Percentiles rank a stretch among this genome's conserved stretches.
Conservation (phyloP, 2,329 filamentous ascomycete genomes). For the Fusarium sp. region DNA sequence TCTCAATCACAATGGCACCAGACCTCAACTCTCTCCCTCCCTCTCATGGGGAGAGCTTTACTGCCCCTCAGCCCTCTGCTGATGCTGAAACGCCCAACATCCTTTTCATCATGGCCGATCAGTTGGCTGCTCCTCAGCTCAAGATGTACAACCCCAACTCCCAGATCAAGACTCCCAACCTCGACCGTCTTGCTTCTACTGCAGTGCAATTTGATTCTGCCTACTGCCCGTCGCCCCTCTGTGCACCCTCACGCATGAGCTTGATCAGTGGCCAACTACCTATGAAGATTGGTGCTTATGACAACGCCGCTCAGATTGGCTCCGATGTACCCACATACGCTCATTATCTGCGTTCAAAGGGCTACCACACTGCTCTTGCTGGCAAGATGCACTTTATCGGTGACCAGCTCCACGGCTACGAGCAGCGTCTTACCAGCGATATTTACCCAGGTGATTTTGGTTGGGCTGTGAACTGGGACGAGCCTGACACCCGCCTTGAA, state of each 20-base stretch:
- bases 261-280: conserved; percentile 94
- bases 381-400: conserved; percentile 99
- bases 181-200: conserved; percentile 82
- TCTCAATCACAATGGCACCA: conserved; percentile 67
- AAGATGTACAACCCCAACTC: conserved; percentile 92
- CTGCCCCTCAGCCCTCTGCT: conserved; percentile 30
- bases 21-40: conserved; percentile 78
- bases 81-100: conserved; percentile 55
- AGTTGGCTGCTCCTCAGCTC: conserved; percentile 88
- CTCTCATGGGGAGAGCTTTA: conserved; percentile 54
- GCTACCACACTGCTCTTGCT: conserved; percentile 89
- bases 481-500: conserved; percentile 84
- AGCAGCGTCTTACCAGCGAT: conserved; percentile 90
- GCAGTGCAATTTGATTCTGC: conserved; percentile 93
- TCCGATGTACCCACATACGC: conserved; percentile 91
- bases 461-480: conserved; percentile 96
- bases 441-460: conserved; percentile 96
- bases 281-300: conserved; percentile 90
- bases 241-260: conserved; percentile 91
- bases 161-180: conserved; percentile 90
- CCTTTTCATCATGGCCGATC: conserved; percentile 93
- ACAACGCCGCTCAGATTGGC: conserved; percentile 87
- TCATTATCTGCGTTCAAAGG: conserved; percentile 85
- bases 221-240: conserved; percentile 93
- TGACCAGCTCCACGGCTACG: conserved; percentile 93